Evolutionary conservation across 352 stramenopile species (phyloP).

Genomic region (Phytopythium vexans): DNA sequence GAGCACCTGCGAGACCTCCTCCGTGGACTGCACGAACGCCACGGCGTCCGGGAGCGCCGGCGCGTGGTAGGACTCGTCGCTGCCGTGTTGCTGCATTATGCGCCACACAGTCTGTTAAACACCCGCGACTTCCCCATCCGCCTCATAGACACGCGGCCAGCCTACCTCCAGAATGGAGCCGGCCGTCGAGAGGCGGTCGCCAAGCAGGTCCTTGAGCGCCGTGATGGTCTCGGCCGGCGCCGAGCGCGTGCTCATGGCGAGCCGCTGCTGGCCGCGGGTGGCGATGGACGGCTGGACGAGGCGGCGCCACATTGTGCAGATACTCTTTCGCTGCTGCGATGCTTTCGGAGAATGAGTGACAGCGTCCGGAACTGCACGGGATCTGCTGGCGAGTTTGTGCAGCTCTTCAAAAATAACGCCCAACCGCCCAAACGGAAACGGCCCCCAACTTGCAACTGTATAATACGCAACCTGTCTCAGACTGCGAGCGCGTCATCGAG

Average conservation of each 20-base stretch:
- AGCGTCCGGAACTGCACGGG: conserved; percentile 4
- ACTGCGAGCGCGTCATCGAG: not conserved
- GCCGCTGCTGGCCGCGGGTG: conserved; percentile 5
- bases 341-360: conserved; percentile 26
- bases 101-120: conserved; percentile 1
- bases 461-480: conserved; percentile 6
- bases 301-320: conserved; percentile 24
- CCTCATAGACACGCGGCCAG: not conserved
- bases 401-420: conserved; percentile 9
- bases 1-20: conserved; percentile 89
- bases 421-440: not conserved
- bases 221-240: conserved; percentile 44
- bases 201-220: conserved; percentile 51
- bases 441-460: conserved; percentile 1
- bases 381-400: conserved; percentile 1
- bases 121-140: not conserved
- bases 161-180: conserved; percentile 53
- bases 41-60: conserved; percentile 79
- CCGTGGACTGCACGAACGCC: conserved; percentile 73
- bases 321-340: conserved; percentile 7
- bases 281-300: conserved; percentile 8
- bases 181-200: conserved; percentile 63
- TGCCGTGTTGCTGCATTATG: conserved; percentile 65
- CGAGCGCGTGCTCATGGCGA: conserved; percentile 26
- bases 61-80: conserved; percentile 90